These are phyloP conservation scores for Podospora appendiculata DNA, from an alignment of 495 filamentous ascomycete species.

Conservation along the genomic window DNA sequence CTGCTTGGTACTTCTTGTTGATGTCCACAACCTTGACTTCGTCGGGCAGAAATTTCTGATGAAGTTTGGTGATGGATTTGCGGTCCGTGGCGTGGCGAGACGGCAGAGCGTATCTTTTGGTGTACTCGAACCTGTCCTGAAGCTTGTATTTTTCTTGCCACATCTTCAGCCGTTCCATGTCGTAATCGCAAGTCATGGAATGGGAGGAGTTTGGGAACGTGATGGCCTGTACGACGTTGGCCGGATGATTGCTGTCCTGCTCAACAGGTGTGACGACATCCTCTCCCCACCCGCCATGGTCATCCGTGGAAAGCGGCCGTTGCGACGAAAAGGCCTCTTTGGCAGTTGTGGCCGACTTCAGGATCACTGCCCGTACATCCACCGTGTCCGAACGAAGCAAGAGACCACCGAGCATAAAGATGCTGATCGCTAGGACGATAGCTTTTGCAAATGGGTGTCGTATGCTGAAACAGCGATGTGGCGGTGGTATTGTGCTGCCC, in stretches of 20 bases:
- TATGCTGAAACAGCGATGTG: conserved; percentile 35
- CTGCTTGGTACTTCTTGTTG: conserved; percentile 29
- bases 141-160: conserved; percentile 39
- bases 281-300: conserved; percentile 2
- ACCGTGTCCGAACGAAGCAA: conserved; percentile 29
- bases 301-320: conserved; percentile 15
- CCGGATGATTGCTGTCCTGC: neutral
- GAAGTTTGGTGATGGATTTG: conserved; percentile 39
- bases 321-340: conserved; percentile 26
- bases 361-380: conserved; percentile 29
- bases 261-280: neutral
- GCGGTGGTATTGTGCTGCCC: conserved; percentile 12
- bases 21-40: conserved; percentile 36
- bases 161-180: conserved; percentile 30
- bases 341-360: conserved; percentile 27
- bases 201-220: conserved; percentile 11
- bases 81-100: conserved; percentile 32
- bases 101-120: conserved; percentile 41
- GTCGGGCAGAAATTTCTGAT: conserved; percentile 35
- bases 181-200: conserved; percentile 36
- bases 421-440: conserved; percentile 25
- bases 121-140: conserved; percentile 41
- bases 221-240: conserved; percentile 6
- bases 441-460: conserved; percentile 36
- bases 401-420: conserved; percentile 27